phyloP scores from a whole-genome alignment of 129 eudicot genomes.

The Sambucus nigra region DNA sequence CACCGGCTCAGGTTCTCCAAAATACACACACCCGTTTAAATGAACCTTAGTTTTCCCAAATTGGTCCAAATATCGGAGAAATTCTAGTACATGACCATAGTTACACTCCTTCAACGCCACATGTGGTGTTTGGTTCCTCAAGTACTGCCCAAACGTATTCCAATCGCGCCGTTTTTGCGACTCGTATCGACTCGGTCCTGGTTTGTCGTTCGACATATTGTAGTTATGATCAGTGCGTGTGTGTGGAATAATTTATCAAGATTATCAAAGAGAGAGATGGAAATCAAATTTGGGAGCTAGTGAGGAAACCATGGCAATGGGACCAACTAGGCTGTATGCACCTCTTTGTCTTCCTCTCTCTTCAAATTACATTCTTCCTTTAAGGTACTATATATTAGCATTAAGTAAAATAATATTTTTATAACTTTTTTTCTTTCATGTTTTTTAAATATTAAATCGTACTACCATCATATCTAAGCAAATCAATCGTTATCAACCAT shows the following conservation, averaged over 20 bases:
- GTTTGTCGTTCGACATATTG: slow-evolving; percentile 28
- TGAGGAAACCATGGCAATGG: slow-evolving; percentile 57
- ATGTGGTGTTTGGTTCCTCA: slow-evolving; percentile 60
- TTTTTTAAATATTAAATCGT: slow-evolving; percentile 16
- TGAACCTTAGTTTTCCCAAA: slow-evolving; percentile 83
- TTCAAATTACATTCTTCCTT: slow-evolving; percentile 38
- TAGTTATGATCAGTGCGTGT: slow-evolving; percentile 1
- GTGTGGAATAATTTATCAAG: no score
- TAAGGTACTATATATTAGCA: slow-evolving; percentile 40
- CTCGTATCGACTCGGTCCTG: slow-evolving; percentile 55
- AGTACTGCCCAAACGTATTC: slow-evolving; percentile 74
- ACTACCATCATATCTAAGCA: slow-evolving; percentile 24
- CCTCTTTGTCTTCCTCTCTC: slow-evolving; percentile 48
- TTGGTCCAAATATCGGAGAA: slow-evolving; percentile 54
- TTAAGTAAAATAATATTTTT: slow-evolving; percentile 20
- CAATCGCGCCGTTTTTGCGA: slow-evolving; percentile 69
- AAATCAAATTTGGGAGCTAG: slow-evolving; percentile 50
- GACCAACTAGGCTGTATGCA: slow-evolving; percentile 26
- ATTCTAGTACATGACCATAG: slow-evolving; percentile 58
- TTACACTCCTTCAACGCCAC: slow-evolving; percentile 51
- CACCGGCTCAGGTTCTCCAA: slow-evolving; percentile 69
- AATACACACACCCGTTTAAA: slow-evolving; percentile 47
- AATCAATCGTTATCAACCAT: slow-evolving; percentile 31
- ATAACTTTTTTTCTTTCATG: slow-evolving; percentile 1
- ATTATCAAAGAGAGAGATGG: slow-evolving; percentile 24